Percentiles rank a stretch among this genome's conserved stretches.
Conservation (phyloP, 192 early-diverging fungal genomes). For the Spinellus fusiger region DNA sequence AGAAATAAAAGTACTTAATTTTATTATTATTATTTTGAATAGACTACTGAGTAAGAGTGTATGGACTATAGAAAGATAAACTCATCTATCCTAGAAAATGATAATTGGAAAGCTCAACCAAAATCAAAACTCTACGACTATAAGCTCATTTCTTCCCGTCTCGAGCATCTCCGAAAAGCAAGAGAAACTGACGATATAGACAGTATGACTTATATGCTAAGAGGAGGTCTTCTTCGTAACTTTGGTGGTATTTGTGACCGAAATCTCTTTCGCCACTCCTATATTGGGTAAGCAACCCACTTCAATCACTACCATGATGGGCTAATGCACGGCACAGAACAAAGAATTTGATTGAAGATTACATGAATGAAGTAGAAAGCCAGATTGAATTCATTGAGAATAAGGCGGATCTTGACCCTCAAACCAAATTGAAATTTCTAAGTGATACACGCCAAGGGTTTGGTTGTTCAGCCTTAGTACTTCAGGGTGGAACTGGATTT, state of each 20-base stretch:
- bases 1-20: no score
- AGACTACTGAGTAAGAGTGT: neutral
- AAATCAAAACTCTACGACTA: conserved; percentile 57
- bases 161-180: conserved; percentile 41
- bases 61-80: neutral
- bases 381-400: conserved; percentile 52
- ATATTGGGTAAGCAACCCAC: conserved; percentile 40
- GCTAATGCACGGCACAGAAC: conserved; percentile 33
- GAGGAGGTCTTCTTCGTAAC: conserved; percentile 61
- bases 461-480: conserved; percentile 66
- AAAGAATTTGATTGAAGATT: conserved; percentile 71
- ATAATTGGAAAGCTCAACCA: conserved; percentile 54
- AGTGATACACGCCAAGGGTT: conserved; percentile 70
- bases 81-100: conserved; percentile 31
- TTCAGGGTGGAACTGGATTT: conserved; percentile 68
- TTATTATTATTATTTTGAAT: neutral
- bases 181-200: conserved; percentile 45
- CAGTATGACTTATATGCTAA: conserved; percentile 54
- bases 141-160: conserved; percentile 50
- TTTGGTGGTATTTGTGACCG: conserved; percentile 65
- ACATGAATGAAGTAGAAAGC: conserved; percentile 60
- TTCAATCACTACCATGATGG: neutral
- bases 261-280: conserved; percentile 51
- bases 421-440: conserved; percentile 62
- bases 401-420: conserved; percentile 31